These are phyloP conservation scores for Paecilomyces dactylethromorphus DNA, from an alignment of 2,329 filamentous ascomycete species.

Conservation along the genomic window DNA sequence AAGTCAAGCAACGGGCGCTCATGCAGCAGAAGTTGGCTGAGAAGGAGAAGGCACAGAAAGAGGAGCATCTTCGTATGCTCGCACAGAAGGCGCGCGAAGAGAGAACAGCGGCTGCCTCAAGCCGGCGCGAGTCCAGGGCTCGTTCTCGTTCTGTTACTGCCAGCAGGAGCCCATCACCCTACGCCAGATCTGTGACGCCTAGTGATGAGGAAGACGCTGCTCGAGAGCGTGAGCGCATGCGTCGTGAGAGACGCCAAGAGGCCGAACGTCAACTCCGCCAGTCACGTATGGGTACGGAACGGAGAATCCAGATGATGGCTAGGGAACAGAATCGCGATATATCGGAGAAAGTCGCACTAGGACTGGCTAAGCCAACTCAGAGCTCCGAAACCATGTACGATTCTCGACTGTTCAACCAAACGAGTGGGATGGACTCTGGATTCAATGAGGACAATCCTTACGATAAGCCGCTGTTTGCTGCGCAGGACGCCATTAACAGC, in stretches of 20 bases:
- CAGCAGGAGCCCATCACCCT: slow-evolving; percentile 36
- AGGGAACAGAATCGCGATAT: slow-evolving; percentile 95
- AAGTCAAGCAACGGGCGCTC: slow-evolving; percentile 81
- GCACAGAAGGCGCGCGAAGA: slow-evolving; percentile 91
- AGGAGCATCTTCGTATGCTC: slow-evolving; percentile 79
- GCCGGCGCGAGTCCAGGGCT: slow-evolving; percentile 40
- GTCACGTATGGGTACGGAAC: slow-evolving; percentile 90
- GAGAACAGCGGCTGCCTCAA: slow-evolving; percentile 48
- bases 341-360: slow-evolving; percentile 91
- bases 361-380: slow-evolving; percentile 89
- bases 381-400: slow-evolving; percentile 95
- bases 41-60: slow-evolving; percentile 92
- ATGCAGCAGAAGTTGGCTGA: slow-evolving; percentile 97
- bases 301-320: slow-evolving; percentile 85
- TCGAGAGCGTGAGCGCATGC: slow-evolving; percentile 68
- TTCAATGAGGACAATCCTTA: slow-evolving; percentile 98
- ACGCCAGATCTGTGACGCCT: slow-evolving; percentile 41
- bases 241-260: slow-evolving; percentile 71
- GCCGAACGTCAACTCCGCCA: slow-evolving; percentile 86
- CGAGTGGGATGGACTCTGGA: slow-evolving; percentile 79
- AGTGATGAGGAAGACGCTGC: slow-evolving; percentile 63
- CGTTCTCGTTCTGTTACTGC: slow-evolving; percentile 40
- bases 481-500: slow-evolving; percentile 87
- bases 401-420: slow-evolving; percentile 89
- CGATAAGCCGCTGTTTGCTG: slow-evolving; percentile 93